Percentiles rank a stretch among this genome's conserved stretches.
These are phyloP conservation scores for Euphorbia tirucalli DNA, from an alignment of 345 rosid genomes.

Conservation along the genomic window DNA sequence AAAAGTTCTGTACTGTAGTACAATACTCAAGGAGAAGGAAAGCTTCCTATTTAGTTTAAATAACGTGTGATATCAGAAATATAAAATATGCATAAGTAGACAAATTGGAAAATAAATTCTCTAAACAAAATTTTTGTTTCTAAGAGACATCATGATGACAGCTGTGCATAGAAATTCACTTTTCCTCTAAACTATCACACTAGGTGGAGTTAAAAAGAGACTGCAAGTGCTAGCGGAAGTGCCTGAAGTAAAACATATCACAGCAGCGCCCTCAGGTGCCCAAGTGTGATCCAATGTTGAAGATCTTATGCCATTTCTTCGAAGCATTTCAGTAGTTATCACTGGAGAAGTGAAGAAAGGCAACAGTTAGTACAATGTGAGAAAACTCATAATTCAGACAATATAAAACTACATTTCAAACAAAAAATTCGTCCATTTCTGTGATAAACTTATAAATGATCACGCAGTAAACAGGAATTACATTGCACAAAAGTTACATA, in stretches of 20 bases:
- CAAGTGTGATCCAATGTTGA: slow-evolving; percentile 35
- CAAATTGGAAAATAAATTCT: not conserved
- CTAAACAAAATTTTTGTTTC: not conserved
- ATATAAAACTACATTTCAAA: not conserved
- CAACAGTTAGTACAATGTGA: not conserved
- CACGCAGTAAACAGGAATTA: not conserved
- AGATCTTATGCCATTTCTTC: slow-evolving; percentile 16
- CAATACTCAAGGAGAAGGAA: not conserved
- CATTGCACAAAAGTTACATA: slow-evolving; percentile 24
- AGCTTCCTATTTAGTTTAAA: not conserved
- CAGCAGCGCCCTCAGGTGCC: slow-evolving; percentile 69
- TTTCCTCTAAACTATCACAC: not conserved
- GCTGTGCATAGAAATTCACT: not conserved
- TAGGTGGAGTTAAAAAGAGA: not conserved
- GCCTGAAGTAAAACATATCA: slow-evolving; percentile 92
- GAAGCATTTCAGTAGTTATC: slow-evolving; percentile 44
- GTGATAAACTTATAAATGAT: not conserved
- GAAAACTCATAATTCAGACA: not conserved
- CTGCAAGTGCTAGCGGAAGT: not conserved
- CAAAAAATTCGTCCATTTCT: not conserved
- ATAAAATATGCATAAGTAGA: not conserved
- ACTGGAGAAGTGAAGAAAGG: slow-evolving; percentile 35
- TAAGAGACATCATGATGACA: not conserved
- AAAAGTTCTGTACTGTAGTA: not conserved
- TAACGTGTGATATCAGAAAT: not conserved